Evolutionary conservation across 208 protist species (phyloP).

Genomic region (Acanthamoeba rhysodes): DNA sequence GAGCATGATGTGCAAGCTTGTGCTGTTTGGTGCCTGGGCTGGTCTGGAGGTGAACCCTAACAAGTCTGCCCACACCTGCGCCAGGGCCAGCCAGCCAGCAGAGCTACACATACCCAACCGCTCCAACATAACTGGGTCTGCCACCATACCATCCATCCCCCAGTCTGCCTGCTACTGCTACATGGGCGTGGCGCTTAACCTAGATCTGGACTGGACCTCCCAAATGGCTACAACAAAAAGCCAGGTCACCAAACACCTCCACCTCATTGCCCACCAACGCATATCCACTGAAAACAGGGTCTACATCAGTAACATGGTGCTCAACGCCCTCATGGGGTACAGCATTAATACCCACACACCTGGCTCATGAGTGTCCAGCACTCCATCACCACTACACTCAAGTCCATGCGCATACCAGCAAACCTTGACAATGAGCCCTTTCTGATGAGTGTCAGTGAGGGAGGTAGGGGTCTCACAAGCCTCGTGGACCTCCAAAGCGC

Average conservation of each 20-base stretch:
- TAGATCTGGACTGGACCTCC: no score
- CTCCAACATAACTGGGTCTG: no score
- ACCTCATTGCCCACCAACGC: no score
- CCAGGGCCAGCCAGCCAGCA: no score
- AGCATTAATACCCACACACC: neutral
- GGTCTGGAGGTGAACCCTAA: no score
- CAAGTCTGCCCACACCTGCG: no score
- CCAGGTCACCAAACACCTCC: no score
- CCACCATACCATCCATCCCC: neutral
- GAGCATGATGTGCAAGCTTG: no score
- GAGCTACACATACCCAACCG: no score
- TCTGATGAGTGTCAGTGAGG: neutral
- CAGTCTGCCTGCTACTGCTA: neutral
- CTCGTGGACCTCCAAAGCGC: neutral
- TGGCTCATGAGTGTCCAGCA: neutral
- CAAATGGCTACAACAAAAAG: no score
- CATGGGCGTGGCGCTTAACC: neutral
- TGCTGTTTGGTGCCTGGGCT: no score
- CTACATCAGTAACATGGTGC: neutral
- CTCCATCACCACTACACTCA: neutral
- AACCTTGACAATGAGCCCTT: neutral
- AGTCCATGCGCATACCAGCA: neutral
- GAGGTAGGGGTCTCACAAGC: neutral
- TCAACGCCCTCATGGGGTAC: neutral
- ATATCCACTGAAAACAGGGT: neutral